Evolutionary conservation across 2,329 filamentous ascomycete genomes (phyloP).

Genomic region (Fusarium pseudoanthophilum): DNA sequence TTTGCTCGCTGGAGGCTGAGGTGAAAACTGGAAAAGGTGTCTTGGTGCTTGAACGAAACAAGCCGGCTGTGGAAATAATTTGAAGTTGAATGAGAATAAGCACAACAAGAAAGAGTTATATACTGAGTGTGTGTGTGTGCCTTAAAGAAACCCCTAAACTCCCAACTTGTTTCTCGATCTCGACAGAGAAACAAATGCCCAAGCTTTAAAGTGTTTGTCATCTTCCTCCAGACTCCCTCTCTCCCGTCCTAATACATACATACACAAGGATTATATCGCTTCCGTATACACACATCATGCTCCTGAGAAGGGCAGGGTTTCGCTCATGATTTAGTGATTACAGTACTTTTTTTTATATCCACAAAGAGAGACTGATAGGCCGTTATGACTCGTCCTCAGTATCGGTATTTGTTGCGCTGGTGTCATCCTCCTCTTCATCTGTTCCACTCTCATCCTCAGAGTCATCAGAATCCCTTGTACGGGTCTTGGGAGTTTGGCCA

Average conservation of each 20-base stretch:
- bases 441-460: conserved; percentile 86
- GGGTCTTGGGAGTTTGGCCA: conserved; percentile 69
- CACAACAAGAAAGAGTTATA: conserved; percentile 26
- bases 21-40: neutral
- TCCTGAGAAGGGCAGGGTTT: neutral
- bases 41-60: neutral
- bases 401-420: conserved; percentile 75
- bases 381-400: conserved; percentile 69
- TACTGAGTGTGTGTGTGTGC: conserved; percentile 1
- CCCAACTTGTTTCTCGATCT: conserved; percentile 23
- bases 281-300: conserved; percentile 18
- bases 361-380: conserved; percentile 5
- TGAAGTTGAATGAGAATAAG: conserved; percentile 5
- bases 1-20: neutral
- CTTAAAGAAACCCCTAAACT: conserved; percentile 33
- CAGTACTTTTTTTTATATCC: conserved; percentile 20
- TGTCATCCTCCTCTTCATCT: conserved; percentile 73
- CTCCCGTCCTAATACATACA: conserved; percentile 17
- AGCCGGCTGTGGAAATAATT: neutral
- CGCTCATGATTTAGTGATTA: conserved; percentile 14
- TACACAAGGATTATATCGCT: conserved; percentile 22
- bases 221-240: conserved; percentile 11
- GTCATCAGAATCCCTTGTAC: conserved; percentile 65
- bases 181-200: conserved; percentile 26
- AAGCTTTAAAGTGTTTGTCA: conserved; percentile 12